Evolutionary conservation across 306 rosid genomes (phyloP).

Genomic region (Vicia villosa): DNA sequence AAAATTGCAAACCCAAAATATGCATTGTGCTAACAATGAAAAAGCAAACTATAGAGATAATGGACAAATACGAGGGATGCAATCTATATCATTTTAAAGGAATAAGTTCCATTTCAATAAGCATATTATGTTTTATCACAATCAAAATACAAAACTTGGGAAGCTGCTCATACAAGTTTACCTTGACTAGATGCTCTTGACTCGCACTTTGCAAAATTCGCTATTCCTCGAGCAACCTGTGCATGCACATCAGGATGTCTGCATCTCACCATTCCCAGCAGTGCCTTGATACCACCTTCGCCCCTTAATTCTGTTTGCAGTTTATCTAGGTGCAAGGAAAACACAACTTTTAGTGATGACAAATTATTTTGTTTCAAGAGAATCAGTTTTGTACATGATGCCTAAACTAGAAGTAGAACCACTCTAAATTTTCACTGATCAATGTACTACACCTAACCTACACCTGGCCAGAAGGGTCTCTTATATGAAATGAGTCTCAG

Average conservation of each 20-base stretch:
- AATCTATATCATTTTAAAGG: slow-evolving; percentile 26
- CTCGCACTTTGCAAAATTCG: slow-evolving; percentile 92
- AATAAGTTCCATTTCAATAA: neutral
- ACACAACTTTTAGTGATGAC: slow-evolving; percentile 35
- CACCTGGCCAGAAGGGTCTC: slow-evolving; percentile 18
- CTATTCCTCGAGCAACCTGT: slow-evolving; percentile 98
- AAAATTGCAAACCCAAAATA: slow-evolving; percentile 24
- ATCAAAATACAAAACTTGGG: neutral
- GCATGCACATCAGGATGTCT: slow-evolving; percentile 98
- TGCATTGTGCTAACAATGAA: slow-evolving; percentile 2
- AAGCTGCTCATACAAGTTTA: slow-evolving; percentile 41
- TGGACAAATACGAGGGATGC: slow-evolving; percentile 24
- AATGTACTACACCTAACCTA: slow-evolving; percentile 15
- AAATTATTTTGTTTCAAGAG: slow-evolving; percentile 15
- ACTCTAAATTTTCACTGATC: slow-evolving; percentile 27
- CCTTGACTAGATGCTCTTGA: slow-evolving; percentile 95
- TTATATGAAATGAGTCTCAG: slow-evolving; percentile 1
- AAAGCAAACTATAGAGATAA: slow-evolving; percentile 28
- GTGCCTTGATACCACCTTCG: slow-evolving; percentile 90
- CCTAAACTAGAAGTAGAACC: slow-evolving; percentile 24
- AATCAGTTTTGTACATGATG: slow-evolving; percentile 12
- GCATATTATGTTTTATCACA: slow-evolving; percentile 12
- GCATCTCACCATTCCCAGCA: slow-evolving; percentile 96
- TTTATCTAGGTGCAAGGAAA: slow-evolving; percentile 59
- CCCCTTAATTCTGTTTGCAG: slow-evolving; percentile 72